Evolutionary conservation across 164 flowering plant species (phyloP).

Genomic region (grape (Vitis vinifera)): DNA sequence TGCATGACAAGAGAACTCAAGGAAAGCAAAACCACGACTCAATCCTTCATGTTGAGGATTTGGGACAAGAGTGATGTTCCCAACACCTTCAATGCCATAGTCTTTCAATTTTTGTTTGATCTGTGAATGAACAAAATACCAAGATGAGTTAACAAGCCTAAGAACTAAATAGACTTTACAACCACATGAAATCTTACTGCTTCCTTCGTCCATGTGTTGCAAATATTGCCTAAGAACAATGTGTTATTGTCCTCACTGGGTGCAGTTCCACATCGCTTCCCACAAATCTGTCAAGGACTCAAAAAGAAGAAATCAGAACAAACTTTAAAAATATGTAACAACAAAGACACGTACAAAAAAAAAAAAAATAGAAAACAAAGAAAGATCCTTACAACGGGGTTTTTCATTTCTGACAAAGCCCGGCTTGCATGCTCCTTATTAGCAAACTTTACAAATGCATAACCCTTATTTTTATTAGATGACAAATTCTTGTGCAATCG

Average conservation of each 20-base stretch:
- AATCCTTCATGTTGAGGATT: slow-evolving; percentile 69
- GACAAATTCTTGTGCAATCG: slow-evolving; percentile 51
- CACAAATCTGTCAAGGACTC: slow-evolving; percentile 51
- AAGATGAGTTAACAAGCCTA: slow-evolving; percentile 7
- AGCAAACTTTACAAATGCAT: slow-evolving; percentile 77
- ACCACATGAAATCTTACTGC: slow-evolving; percentile 53
- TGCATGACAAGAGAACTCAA: slow-evolving; percentile 71
- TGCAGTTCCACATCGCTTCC: slow-evolving; percentile 72
- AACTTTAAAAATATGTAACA: not conserved
- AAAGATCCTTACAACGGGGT: slow-evolving; percentile 53
- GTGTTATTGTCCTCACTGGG: slow-evolving; percentile 79
- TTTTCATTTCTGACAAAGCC: slow-evolving; percentile 67
- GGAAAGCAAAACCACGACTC: slow-evolving; percentile 80
- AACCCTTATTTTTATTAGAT: slow-evolving; percentile 71
- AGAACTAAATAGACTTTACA: not conserved
- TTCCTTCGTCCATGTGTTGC: slow-evolving; percentile 90
- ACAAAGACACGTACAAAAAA: not conserved
- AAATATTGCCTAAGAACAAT: slow-evolving; percentile 74
- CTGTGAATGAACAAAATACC: slow-evolving; percentile 32
- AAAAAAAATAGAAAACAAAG: not conserved
- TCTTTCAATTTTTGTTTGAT: slow-evolving; percentile 62
- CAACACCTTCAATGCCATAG: slow-evolving; percentile 54
- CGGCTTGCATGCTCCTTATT: slow-evolving; percentile 61
- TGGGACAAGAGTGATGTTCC: slow-evolving; percentile 63
- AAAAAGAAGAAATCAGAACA: not conserved